These are phyloP conservation scores for Eucalyptus tenuipes DNA, from an alignment of 345 rosid genomes.

Conservation along the genomic window DNA sequence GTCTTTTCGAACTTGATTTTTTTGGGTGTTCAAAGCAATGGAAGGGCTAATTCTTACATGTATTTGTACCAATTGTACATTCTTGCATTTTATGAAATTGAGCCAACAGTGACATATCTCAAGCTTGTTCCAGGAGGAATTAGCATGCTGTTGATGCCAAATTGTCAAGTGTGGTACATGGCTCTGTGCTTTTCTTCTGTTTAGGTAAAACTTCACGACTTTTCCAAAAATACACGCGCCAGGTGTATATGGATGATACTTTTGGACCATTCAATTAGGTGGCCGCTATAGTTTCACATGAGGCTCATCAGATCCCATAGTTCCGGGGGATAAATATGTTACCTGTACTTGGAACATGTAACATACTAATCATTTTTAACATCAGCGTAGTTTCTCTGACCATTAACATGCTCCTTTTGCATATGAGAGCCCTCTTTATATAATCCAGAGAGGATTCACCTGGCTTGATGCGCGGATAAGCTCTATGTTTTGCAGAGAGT, in stretches of 20 bases:
- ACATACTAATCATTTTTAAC: background rate
- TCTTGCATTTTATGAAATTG: background rate
- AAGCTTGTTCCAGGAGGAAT: background rate
- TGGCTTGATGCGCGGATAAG: background rate
- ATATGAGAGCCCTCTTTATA: background rate
- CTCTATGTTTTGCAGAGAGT: background rate
- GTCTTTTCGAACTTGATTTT: background rate
- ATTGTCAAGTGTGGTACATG: background rate
- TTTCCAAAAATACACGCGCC: background rate
- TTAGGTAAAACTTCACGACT: background rate
- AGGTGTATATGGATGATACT: background rate
- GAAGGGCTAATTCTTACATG: background rate
- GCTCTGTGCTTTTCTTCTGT: background rate
- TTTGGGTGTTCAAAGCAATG: background rate
- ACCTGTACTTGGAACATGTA: background rate
- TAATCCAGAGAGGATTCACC: background rate
- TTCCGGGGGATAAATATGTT: background rate
- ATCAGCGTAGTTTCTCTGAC: background rate
- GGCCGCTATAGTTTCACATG: background rate
- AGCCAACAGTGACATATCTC: background rate
- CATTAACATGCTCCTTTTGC: background rate
- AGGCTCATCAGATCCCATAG: background rate
- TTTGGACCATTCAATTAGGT: background rate
- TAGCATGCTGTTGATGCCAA: background rate
- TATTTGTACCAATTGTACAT: background rate